phyloP scores from a whole-genome alignment of 345 rosid genomes.

The Odontarrhena argentea region DNA sequence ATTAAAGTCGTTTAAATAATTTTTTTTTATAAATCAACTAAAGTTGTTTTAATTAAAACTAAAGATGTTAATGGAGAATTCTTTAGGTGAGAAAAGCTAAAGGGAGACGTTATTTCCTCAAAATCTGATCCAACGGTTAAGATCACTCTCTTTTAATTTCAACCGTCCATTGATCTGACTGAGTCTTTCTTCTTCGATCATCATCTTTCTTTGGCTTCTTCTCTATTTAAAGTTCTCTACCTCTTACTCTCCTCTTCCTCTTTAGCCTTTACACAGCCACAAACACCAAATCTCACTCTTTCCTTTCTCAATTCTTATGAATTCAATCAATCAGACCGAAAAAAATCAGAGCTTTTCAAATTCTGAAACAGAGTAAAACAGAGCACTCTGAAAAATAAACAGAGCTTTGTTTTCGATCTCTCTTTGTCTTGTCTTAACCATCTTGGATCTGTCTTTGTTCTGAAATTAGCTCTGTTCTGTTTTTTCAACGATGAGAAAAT shows the following conservation, averaged over 20 bases:
- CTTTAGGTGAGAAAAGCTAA: slow-evolving; percentile 21
- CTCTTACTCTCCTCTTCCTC: slow-evolving; percentile 29
- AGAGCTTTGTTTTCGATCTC: background rate
- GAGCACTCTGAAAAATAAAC: background rate
- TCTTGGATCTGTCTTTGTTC: background rate
- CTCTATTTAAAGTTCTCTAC: slow-evolving; percentile 34
- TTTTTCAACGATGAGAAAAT: slow-evolving; percentile 24
- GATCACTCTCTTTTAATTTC: background rate
- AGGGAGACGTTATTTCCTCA: background rate
- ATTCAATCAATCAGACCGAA: background rate
- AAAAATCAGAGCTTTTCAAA: slow-evolving; percentile 25
- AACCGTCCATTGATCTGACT: slow-evolving; percentile 34
- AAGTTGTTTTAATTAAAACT: background rate
- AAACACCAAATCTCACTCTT: slow-evolving; percentile 9
- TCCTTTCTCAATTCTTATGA: background rate
- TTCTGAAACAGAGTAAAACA: slow-evolving; percentile 4
- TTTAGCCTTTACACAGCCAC: slow-evolving; percentile 32
- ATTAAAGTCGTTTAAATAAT: background rate
- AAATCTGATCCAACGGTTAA: slow-evolving; percentile 33
- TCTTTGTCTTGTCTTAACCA: background rate
- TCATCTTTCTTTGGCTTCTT: slow-evolving; percentile 23
- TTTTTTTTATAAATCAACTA: no score
- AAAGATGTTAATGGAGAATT: slow-evolving; percentile 26
- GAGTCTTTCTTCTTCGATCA: background rate
- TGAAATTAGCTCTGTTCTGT: background rate